Percentiles rank a stretch among this genome's conserved stretches.
Evolutionary conservation across 148 eudicot genomes (phyloP).

Genomic region (Fagopyrum esculentum): DNA sequence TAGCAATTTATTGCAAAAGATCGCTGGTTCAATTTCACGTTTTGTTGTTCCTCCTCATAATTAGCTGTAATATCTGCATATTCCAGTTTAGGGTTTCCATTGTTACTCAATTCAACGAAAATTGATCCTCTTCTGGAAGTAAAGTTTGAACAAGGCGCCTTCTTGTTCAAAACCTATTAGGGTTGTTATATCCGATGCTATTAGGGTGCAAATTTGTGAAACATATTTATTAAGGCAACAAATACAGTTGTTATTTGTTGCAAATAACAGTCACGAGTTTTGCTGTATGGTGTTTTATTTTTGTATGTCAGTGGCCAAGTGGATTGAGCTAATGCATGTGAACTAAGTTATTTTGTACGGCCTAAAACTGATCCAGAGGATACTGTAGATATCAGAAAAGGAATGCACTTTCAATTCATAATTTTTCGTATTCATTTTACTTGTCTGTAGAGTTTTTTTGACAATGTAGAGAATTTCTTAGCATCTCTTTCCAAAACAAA

Average conservation of each 20-base stretch:
- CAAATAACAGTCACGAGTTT: background rate
- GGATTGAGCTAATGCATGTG: background rate
- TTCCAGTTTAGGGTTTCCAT: constrained; percentile 2
- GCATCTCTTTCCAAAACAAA: background rate
- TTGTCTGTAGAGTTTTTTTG: background rate
- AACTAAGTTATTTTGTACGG: background rate
- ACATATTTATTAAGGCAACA: background rate
- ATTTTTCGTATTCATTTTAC: background rate
- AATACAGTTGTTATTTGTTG: background rate
- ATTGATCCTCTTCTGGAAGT: background rate
- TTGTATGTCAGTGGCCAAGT: background rate
- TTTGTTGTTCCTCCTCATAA: background rate
- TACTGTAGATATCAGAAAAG: background rate
- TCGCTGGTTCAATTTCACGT: background rate
- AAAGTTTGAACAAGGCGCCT: background rate
- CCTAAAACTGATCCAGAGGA: background rate
- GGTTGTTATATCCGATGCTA: background rate
- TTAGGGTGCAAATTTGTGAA: background rate
- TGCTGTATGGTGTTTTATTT: background rate
- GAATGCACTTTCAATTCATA: background rate
- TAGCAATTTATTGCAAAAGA: background rate
- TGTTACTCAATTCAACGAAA: background rate
- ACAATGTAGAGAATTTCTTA: background rate
- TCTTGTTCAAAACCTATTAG: background rate
- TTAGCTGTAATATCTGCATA: background rate